phyloP scores from a whole-genome alignment of 1,284 basidiomycete genomes.

The Meripilus lineatus region DNA sequence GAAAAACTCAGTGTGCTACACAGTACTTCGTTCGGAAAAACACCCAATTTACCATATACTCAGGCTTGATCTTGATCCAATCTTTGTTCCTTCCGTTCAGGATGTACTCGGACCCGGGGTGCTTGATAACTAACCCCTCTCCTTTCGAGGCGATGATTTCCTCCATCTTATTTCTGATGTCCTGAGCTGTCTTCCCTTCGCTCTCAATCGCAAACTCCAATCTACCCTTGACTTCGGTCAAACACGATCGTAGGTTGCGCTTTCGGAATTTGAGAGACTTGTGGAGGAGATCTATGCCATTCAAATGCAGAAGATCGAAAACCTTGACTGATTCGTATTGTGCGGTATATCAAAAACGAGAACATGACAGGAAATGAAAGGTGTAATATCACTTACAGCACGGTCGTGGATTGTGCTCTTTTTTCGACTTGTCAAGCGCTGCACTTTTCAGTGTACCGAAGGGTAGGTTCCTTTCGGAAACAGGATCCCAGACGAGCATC shows the following conservation, averaged over 20 bases:
- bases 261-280: constrained; percentile 64
- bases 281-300: constrained; percentile 65
- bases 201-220: constrained; percentile 75
- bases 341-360: neutral
- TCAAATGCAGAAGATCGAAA: constrained; percentile 88
- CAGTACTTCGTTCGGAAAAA: neutral
- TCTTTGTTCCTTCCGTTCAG: constrained; percentile 82
- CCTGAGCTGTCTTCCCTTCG: constrained; percentile 71
- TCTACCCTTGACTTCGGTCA: constrained; percentile 66
- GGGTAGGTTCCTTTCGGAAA: constrained; percentile 78
- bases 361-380: neutral
- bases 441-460: constrained; percentile 92
- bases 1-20: constrained; percentile 3
- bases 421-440: constrained; percentile 70
- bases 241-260: constrained; percentile 58
- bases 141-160: constrained; percentile 78
- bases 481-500: constrained; percentile 95
- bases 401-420: constrained; percentile 71
- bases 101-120: constrained; percentile 72
- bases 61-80: constrained; percentile 96
- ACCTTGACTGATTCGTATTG: constrained; percentile 90
- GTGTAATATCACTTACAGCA: constrained; percentile 65
- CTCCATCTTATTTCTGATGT: constrained; percentile 76
- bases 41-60: constrained; percentile 73
- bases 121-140: constrained; percentile 90